Conservation (phyloP, 805 yeast genomes). For the Huiozyma naganishii region DNA sequence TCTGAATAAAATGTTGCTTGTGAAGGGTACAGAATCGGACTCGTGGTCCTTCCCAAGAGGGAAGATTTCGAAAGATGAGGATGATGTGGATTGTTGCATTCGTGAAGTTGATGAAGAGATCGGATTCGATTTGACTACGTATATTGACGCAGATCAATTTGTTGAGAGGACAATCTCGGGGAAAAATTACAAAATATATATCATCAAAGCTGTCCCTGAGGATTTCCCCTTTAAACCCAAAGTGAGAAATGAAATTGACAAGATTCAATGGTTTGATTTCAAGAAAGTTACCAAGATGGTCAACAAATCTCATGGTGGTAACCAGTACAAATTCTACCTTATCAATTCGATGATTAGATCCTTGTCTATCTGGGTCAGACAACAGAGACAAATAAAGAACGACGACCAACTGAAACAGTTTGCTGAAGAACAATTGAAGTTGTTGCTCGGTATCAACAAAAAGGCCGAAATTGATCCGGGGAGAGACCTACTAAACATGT, state of each 20-base stretch:
- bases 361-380: constrained; percentile 42
- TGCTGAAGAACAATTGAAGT: constrained; percentile 58
- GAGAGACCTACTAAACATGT: constrained; percentile 58
- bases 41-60: constrained; percentile 97
- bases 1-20: constrained; percentile 62
- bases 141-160: constrained; percentile 57
- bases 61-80: constrained; percentile 86
- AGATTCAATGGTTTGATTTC: constrained; percentile 69
- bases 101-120: constrained; percentile 92
- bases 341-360: constrained; percentile 34
- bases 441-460: constrained; percentile 46
- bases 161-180: constrained; percentile 75
- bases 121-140: constrained; percentile 70
- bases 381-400: constrained; percentile 37
- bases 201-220: constrained; percentile 70
- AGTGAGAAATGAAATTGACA: constrained; percentile 80
- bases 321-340: constrained; percentile 28
- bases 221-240: constrained; percentile 64
- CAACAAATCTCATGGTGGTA: constrained; percentile 16
- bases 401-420: constrained; percentile 51
- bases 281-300: constrained; percentile 31
- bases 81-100: constrained; percentile 78
- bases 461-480: constrained; percentile 49
- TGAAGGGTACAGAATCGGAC: constrained; percentile 73
- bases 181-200: constrained; percentile 74